These are phyloP conservation scores for Coemansia sp. DNA, from an alignment of 192 early-diverging fungal genomes.

Conservation along the genomic window DNA sequence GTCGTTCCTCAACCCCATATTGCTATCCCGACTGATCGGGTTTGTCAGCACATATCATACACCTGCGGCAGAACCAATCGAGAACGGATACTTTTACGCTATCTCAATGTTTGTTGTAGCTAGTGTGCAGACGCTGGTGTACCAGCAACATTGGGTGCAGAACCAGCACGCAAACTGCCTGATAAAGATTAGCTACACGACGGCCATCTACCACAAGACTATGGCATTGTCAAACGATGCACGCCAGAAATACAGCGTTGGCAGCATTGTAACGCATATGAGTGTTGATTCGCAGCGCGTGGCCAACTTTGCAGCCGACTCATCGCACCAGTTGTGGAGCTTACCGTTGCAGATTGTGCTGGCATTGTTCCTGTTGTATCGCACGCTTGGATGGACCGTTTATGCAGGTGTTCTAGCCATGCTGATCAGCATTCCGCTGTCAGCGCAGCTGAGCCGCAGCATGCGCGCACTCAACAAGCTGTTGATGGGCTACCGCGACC, in stretches of 20 bases:
- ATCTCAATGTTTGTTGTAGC: constrained; percentile 18
- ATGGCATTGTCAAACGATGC: constrained; percentile 31
- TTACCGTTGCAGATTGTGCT: constrained; percentile 16
- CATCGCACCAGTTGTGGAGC: constrained; percentile 30
- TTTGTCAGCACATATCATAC: constrained; percentile 22
- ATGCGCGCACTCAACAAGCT: neutral
- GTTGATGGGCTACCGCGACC: constrained; percentile 38
- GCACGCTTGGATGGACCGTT: constrained; percentile 18
- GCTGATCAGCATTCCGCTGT: constrained; percentile 32
- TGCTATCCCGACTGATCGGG: constrained; percentile 32
- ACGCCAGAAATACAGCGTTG: constrained; percentile 73
- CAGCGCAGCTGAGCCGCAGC: constrained; percentile 46
- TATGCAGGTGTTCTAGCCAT: constrained; percentile 11
- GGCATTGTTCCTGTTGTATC: constrained; percentile 18
- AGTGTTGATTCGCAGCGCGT: constrained; percentile 55
- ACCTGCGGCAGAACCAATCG: constrained; percentile 5
- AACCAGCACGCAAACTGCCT: neutral
- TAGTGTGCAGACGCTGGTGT: neutral
- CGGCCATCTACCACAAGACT: constrained; percentile 17
- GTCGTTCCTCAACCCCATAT: constrained; percentile 73
- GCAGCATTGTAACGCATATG: constrained; percentile 69
- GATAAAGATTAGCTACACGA: neutral
- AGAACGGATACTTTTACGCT: constrained; percentile 27
- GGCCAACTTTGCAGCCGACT: neutral
- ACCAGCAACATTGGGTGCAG: neutral